Evolutionary conservation across 768 basidiomycete genomes (phyloP).

Genomic region (Phylloporus arenicola): DNA sequence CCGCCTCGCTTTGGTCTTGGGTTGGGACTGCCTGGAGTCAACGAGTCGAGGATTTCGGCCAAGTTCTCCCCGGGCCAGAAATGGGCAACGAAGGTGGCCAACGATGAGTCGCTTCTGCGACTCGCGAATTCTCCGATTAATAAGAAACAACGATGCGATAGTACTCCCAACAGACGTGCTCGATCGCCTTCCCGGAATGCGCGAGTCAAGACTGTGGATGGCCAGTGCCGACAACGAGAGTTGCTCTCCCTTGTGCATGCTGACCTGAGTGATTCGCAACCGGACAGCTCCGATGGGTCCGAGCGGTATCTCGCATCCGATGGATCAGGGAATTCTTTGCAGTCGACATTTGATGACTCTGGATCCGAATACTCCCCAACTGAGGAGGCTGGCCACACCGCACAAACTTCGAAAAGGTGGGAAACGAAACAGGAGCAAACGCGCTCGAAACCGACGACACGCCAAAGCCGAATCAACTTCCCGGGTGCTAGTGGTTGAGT

Average conservation of each 20-base stretch:
- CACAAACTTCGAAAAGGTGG: slow-evolving; percentile 1
- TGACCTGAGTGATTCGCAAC: slow-evolving; percentile 8
- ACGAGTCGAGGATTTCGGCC: slow-evolving; percentile 7
- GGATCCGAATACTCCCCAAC: slow-evolving; percentile 29
- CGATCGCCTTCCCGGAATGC: slow-evolving; percentile 5
- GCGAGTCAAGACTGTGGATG: slow-evolving; percentile 6
- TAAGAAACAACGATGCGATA: slow-evolving; percentile 9
- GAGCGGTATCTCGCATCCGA: slow-evolving; percentile 13
- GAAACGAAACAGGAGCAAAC: slow-evolving; percentile 8
- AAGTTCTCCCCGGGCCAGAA: slow-evolving; percentile 11
- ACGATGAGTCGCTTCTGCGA: slow-evolving; percentile 3
- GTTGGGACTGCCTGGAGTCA: slow-evolving; percentile 18
- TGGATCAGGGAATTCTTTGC: slow-evolving; percentile 18
- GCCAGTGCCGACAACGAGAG: slow-evolving; percentile 18
- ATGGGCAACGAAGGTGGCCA: slow-evolving; percentile 9
- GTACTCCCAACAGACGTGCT: slow-evolving; percentile 10
- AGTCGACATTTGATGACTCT: slow-evolving; percentile 22
- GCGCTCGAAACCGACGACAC: not conserved
- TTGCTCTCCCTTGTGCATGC: slow-evolving; percentile 9
- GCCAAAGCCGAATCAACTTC: slow-evolving; percentile 4
- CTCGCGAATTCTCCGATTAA: slow-evolving; percentile 3
- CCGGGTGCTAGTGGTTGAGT: slow-evolving; percentile 11
- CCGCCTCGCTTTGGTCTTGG: slow-evolving; percentile 28
- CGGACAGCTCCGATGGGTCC: slow-evolving; percentile 12
- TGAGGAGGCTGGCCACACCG: slow-evolving; percentile 14